Evolutionary conservation across 495 filamentous ascomycete genomes (phyloP), one percentile per base, ranked within the genome.

Genomic region (Viridothelium virens): DNA sequence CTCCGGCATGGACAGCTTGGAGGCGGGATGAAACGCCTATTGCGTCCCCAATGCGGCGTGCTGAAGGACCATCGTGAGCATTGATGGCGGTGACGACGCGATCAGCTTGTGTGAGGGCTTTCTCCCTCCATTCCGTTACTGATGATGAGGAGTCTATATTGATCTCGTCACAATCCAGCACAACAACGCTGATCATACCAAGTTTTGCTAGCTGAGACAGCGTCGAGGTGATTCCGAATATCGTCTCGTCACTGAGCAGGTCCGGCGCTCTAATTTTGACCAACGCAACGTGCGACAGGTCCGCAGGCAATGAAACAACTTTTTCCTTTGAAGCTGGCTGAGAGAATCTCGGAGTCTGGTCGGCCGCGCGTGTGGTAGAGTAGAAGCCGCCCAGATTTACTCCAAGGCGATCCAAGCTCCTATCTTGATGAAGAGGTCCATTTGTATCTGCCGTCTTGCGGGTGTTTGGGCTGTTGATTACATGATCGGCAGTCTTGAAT

Each of bases 251-350:
- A 71, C 87, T 81, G 62, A 94, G 80, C 0, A 75, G 73, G 71
- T 94, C 86, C 3, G 90, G 88, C 34, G 82, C 82, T 47, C 87
- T 84, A 56, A 97, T 81, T 73, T 96, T 96, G 63, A 99, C 86
- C 66, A 99, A 74, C 11, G 94, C 92, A 39, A 96, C 78, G 75
- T 97, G 91, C 33, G 92, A 76, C 39, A 83, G 81, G 50, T 84
- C 81, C 61, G 79, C 73, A 0, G 69, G 63, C 68, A 76, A 38
- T 71, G 71, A 31, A 71, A 62, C 68, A 63, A 62, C 76, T 56
- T 71, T 63, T 67, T 79, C 66, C 73, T 77, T 37, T 71, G 59
- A 77, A 31, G 76, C 75, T 47, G 80, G 72, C 61, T 84, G 84
- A 3, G 79, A 78, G 72, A 90, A 89, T 10, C 85, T 80, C 0